Evolutionary conservation across 2,329 filamentous ascomycete species (phyloP), one percentile per base, ranked within the genome.

Genomic region (Torrubiellomyces zombiae): DNA sequence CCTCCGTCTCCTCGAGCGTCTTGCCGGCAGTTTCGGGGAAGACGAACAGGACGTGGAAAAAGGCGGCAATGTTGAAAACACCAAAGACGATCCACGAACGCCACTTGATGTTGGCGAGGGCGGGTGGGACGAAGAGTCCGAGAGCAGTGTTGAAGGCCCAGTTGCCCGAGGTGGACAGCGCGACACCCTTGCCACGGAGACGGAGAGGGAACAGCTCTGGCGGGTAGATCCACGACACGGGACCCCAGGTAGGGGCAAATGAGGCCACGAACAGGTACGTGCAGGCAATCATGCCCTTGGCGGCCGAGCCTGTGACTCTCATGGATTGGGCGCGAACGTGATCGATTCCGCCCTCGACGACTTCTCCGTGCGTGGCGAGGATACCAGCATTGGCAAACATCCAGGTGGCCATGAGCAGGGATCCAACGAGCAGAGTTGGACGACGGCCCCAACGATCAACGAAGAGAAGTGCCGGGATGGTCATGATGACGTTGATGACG

Each of bases 401-500:
- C 34, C 59, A 77, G 2, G 63, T 38, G 4, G 57, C 66, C 75
- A 79, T 79, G 14, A 73, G 67, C 12, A 74, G 51, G 18, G 59
- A 67, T 29, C 75, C 75, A n/a, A 61, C 48, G 24, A 78, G 67
- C 30, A 80, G 61, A 6, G 77, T 57, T 28, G 69, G 65, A 22
- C 74, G 73, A 34, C 79, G 77, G 23, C 80, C 80, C 70, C 75
- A 80, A 28, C 61, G 58, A 37, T 89, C 79, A 38, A 85, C 65
- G 54, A 58, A 85, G 28, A 85, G 50, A 14, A 86, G 60, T 2
- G 78, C 78, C 0, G 77, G 75, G 3, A 85, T 45, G 0, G 80
- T 86, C 71, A 81, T 79, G 26, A 73, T 31, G 2, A 86, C 78
- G 45, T 85, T 85, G 56, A 86, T 80, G 38, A 83, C 60, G 33